Evolutionary conservation across 1,139 yeast genomes (phyloP), one percentile per base, ranked within the genome.

Genomic region (Debaryomyces sp.): DNA sequence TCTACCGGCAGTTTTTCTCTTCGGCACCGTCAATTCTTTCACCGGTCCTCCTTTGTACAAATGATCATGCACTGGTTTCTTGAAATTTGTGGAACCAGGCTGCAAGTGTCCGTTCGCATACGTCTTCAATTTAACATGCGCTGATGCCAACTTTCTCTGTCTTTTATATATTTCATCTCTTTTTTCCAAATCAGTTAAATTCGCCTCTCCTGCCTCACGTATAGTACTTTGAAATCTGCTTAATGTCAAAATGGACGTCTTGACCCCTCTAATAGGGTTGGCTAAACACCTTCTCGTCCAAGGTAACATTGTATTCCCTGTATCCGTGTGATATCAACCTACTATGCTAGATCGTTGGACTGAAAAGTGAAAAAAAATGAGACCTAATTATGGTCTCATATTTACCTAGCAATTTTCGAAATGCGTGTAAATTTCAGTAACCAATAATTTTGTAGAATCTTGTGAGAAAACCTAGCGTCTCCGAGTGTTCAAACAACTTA

Each of bases 51-150:
- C 97, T 61, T 86, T 88, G 78, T 89, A 87, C 51, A 94, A 75
- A 68, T 94, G 90, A 15, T 89, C 87, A 67, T 92, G 94, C 9
- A 91, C 78, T 41, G 98, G 98, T 58, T 86, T 82, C 62, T 89
- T 81, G 75, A 83, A 89, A 89, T 96, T 91, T 60, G 97, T 83
- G 54, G 91, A 72, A 61, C 96, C 94, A 2, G 97, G 97, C 41
- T 94, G 87, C 33, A 85, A 82, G 52, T 73, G 77, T 17, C 78
- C 78, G 46, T 95, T 94, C 58, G 89, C 90, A 58, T 84, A 81
- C 52, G 81, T 78, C 68, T 87, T 89, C 77, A 91, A 78, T 59
- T 79, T 80, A 40, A 88, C 89, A 49, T 81, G 79, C 43, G 87
- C 84, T 63, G 85, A 81, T 49, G 89, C 80, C 55, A 89, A 77